phyloP scores from a whole-genome alignment of 345 rosid genomes.

The Eucalyptus marginata region DNA sequence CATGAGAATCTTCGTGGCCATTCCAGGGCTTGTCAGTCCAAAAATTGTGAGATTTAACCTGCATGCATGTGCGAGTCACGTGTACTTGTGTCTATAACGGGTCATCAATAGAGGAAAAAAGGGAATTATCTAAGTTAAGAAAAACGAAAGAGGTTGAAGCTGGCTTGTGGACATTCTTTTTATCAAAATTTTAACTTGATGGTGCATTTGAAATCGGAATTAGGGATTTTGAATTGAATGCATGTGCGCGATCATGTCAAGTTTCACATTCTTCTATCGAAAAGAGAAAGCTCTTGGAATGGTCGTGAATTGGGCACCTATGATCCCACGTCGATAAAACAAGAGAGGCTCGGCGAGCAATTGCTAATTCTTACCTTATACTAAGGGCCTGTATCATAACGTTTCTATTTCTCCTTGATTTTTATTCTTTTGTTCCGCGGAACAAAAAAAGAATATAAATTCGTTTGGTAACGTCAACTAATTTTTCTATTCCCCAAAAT shows the following conservation, averaged over 20 bases:
- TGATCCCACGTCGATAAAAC: fast-evolving
- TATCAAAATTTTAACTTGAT: neutral
- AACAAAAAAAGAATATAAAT: fast-evolving
- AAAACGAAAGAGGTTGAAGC: neutral
- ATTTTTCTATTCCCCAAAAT: too few species aligned
- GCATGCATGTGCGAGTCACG: neutral
- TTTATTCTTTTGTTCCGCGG: fast-evolving
- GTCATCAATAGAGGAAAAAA: neutral
- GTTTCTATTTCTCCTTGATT: fast-evolving
- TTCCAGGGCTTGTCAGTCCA: neutral
- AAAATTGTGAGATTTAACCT: neutral
- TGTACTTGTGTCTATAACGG: neutral
- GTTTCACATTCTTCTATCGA: neutral
- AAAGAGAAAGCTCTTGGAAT: neutral
- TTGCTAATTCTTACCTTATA: neutral
- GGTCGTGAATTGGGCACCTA: neutral
- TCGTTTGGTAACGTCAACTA: too few species aligned
- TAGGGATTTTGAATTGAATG: neutral
- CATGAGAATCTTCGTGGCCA: neutral
- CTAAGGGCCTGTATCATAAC: fast-evolving
- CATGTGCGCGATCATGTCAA: neutral
- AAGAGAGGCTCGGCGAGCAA: fast-evolving
- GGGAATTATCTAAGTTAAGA: neutral
- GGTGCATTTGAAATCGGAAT: neutral
- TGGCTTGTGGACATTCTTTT: neutral